Evolutionary conservation across 441 rosid genomes (phyloP), one percentile per base, ranked within the genome.

Genomic region (Mallotus repandus): DNA sequence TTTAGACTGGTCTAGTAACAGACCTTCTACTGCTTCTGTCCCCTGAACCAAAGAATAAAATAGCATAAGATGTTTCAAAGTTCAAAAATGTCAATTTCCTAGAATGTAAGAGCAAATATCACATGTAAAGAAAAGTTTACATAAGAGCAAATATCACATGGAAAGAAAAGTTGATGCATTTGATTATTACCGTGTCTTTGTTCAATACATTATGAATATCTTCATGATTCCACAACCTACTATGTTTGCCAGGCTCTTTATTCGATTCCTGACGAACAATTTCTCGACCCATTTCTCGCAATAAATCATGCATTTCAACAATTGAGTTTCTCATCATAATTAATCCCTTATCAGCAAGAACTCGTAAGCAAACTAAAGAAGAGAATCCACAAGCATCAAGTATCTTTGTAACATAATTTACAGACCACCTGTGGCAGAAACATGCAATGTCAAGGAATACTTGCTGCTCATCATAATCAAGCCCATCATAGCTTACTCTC

Each of bases 361-460:
- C 29, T 25, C 29, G 2, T 8, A 19, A 41, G 50, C 46, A 18
- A 63, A 38, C 41, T 50, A 45, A 32, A 61, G 18, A 41, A 5
- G 59, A 55, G 15, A 79, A 79, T 7, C 55, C 52, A 62, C 16
- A 59, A 9, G 53, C 68, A 41, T 63, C 21, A 9, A 63, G 50
- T 5, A 63, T 63, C 16, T 63, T n/a, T 21, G 0, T 38, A 8
- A 63, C 66, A 63, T 41, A 22, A 43, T 63, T 25, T 41, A n/a
- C 16, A 13, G 25, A 8, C 66, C 48, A 4, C 38, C 41, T 25
- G 29, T 2, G 29, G 38, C 41, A 63, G 48, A 63, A 63, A 41
- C 66, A 63, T 1, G 80, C 66, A 41, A 63, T 63, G 9, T 63
- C 66, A 63, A 63, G 66, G 18, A 63, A 63, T 5, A 63, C 41